These are phyloP conservation scores for Hsuehochloa calcarea DNA, from an alignment of 176 grass and related monocot genomes.

Conservation along the genomic window DNA sequence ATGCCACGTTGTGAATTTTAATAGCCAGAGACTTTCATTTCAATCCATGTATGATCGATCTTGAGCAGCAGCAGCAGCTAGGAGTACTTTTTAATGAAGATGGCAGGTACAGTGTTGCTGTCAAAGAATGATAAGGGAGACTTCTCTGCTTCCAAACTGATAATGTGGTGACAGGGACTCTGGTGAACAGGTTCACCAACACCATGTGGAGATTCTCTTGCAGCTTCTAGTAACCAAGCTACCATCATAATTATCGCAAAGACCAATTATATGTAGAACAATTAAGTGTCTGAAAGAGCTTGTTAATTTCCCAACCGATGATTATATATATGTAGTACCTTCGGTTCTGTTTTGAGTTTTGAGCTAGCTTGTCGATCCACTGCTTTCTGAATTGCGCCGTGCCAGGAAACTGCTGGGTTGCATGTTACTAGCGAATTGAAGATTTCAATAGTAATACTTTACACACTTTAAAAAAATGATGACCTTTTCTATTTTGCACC, in stretches of 20 bases:
- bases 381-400: background rate
- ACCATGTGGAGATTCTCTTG: slow-evolving; percentile 6
- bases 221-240: background rate
- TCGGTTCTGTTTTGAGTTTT: background rate
- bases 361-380: background rate
- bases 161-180: slow-evolving; percentile 21
- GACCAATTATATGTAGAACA: background rate
- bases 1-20: slow-evolving; percentile 25
- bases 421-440: background rate
- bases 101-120: slow-evolving; percentile 41
- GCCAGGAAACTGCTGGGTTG: background rate
- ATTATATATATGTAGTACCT: background rate
- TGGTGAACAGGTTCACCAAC: slow-evolving; percentile 16
- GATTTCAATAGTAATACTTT: background rate
- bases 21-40: slow-evolving; percentile 2
- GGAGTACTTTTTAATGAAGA: background rate
- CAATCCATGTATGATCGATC: slow-evolving; percentile 29
- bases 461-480: background rate
- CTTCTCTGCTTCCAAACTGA: slow-evolving; percentile 23
- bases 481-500: background rate
- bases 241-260: background rate
- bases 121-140: slow-evolving; percentile 41
- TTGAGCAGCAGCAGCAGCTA: background rate
- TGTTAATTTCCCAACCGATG: background rate
- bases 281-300: background rate